Base-by-base conservation (phyloP, 768 basidiomycete genomes). In the Auricularia sp. region DNA sequence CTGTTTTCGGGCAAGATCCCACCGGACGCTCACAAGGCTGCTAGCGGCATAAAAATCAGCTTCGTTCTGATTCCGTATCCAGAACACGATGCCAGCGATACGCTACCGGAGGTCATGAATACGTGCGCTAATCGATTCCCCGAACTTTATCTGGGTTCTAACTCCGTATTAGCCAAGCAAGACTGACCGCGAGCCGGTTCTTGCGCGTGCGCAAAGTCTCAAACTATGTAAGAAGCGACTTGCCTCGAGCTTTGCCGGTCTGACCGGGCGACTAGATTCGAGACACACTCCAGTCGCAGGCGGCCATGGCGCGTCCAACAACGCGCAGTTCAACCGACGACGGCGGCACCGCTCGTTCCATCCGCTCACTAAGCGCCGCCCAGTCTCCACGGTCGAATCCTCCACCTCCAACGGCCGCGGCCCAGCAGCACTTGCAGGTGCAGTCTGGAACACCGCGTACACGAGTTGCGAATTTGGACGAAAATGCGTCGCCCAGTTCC, bases 11-110 rank as follows among this genome's bases (percentile, higher is more conserved):
- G 89, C 68, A 85, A 83, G 71, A 76, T 80, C 63, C 76, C 82
- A 14, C 68, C 80, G 34, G 70, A 79, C 0, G 82, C 84, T 16
- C 29, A 35, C 56, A 59, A 59, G 29, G 56, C 56, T 10, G 56
- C 56, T 23, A 77, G 81, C 4, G 71, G 79, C 12, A 77, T 82
- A 62, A 99, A 98, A 77, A 72, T 98, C 54, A 91, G 93, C 69
- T 99, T 98, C 72, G 84, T 96, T 21, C 75, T 99, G 43, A 77
- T 95, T 66, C 93, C 95, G 1, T 90, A 84, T 83, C 77, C 75
- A 2, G 81, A 77, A 65, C 82, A 83, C 65, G 83, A 87, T 62
- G 79, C 81, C 0, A 79, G 74, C 35, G 83, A 89, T 66, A 78
- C 80, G 66, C 74, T 97, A 44, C 91, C 91, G 0, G 91, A 92